Percentiles rank a stretch among this genome's conserved stretches.
Evolutionary conservation across 2,329 filamentous ascomycete genomes (phyloP).

Genomic region (Passalora sequoiae): DNA sequence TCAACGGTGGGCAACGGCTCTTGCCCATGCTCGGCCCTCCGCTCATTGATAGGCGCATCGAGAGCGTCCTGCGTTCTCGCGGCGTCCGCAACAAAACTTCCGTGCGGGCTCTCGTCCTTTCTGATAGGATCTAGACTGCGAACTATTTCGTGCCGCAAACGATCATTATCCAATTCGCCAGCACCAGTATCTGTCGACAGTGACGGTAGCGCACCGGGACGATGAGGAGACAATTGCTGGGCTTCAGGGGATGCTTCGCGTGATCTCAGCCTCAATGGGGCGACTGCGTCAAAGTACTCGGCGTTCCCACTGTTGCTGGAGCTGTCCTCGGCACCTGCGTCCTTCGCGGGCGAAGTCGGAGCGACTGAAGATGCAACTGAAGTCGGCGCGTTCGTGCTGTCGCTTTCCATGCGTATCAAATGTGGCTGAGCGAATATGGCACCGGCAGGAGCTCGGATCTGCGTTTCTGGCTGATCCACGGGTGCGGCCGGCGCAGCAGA

Average conservation of each 20-base stretch:
- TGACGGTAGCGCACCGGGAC: conserved; percentile 3
- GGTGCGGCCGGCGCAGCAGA: conserved; percentile 22
- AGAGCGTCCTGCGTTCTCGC: conserved; percentile 28
- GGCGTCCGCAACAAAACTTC: conserved; percentile 18
- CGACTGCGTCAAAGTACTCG: conserved; percentile 20
- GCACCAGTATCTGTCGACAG: conserved; percentile 27
- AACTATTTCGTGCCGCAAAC: conserved; percentile 68
- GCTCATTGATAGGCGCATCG: conserved; percentile 25
- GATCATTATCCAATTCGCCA: conserved; percentile 64
- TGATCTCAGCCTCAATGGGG: conserved; percentile 17
- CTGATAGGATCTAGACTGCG: conserved; percentile 56
- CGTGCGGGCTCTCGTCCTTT: conserved; percentile 11
- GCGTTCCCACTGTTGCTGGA: conserved; percentile 7
- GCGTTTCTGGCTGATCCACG: conserved; percentile 24
- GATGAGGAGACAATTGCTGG: conserved; percentile 5
- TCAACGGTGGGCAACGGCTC: conserved; percentile 27
- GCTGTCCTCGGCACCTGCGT: conserved; percentile 33
- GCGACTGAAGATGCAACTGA: conserved; percentile 25
- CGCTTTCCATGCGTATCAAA: conserved; percentile 18
- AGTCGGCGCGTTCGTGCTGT: conserved; percentile 19
- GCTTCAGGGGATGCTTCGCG: conserved; percentile 27
- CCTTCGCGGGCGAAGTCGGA: conserved; percentile 47
- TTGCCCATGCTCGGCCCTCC: conserved; percentile 21
- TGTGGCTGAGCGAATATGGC: conserved; percentile 15
- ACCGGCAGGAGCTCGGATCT: conserved; percentile 18